These are phyloP conservation scores for Trypanosoma theileri DNA, from an alignment of 208 protist species.

Conservation along the genomic window DNA sequence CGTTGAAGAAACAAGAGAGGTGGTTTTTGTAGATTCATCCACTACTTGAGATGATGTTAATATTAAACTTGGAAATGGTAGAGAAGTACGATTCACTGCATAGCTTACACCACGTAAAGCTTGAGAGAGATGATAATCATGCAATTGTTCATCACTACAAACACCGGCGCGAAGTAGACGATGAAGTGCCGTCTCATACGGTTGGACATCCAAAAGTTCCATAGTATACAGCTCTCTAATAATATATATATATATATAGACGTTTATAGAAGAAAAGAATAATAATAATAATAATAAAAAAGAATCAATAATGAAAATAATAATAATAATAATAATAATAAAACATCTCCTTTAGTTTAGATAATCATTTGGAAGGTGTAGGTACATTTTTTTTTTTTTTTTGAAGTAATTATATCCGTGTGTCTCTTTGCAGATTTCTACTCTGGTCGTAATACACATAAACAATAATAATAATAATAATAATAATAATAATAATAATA, in stretches of 20 bases:
- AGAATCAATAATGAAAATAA: too few species aligned
- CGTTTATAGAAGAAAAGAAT: constrained; percentile 4
- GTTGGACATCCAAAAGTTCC: constrained; percentile 41
- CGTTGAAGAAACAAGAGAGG: not conserved
- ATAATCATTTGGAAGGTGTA: too few species aligned
- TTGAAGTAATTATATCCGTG: too few species aligned
- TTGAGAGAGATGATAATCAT: constrained; percentile 70
- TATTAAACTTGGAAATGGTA: constrained; percentile 1
- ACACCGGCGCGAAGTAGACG: constrained; percentile 52
- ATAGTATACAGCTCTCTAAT: not conserved
- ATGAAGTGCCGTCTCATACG: constrained; percentile 63
- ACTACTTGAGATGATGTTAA: not conserved
- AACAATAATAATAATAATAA: too few species aligned
- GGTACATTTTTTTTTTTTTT: too few species aligned
- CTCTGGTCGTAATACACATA: too few species aligned
- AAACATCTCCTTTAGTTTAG: too few species aligned
- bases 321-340: too few species aligned
- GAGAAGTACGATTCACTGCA: constrained; percentile 35
- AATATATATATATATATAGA: constrained; percentile 25
- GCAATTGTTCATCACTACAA: constrained; percentile 56
- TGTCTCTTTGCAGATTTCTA: too few species aligned
- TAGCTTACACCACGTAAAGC: constrained; percentile 61
- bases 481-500: too few species aligned
- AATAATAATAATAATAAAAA: not conserved
- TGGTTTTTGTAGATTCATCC: not conserved